phyloP scores from a whole-genome alignment of 257 asterid species.

The Ilex aquifolium region DNA sequence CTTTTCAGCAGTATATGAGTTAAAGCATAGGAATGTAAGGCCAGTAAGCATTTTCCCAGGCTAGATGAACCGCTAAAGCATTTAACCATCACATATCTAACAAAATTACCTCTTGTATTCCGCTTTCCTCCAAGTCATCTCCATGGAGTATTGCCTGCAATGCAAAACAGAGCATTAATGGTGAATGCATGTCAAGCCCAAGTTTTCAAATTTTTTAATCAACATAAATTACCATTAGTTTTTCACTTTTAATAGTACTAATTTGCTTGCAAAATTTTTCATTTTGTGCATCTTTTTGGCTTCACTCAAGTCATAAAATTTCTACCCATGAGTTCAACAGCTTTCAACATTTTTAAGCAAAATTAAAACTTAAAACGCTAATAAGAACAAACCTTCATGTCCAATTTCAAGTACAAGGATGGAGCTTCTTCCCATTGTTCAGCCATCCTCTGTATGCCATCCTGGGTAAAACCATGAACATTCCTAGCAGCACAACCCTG shows the following conservation, averaged over 20 bases:
- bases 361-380: constrained; percentile 3
- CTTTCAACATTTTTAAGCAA: constrained; percentile 5
- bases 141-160: constrained; percentile 84
- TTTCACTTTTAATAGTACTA: no score
- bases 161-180: not conserved
- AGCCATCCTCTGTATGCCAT: constrained; percentile 76
- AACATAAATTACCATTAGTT: not conserved
- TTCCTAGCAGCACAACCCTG: constrained; percentile 99
- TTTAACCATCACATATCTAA: constrained; percentile 5
- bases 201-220: not conserved
- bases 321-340: not conserved
- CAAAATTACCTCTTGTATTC: constrained; percentile 86
- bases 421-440: constrained; percentile 92
- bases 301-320: no score
- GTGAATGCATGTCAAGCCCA: not conserved
- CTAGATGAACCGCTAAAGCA: constrained; percentile 8
- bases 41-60: not conserved
- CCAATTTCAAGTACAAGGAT: constrained; percentile 70
- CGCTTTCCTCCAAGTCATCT: constrained; percentile 67
- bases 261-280: no score
- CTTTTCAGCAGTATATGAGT: no score
- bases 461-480: constrained; percentile 79
- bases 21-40: not conserved
- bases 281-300: no score
- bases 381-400: constrained; percentile 53